phyloP scores from a whole-genome alignment of 1,139 yeast genomes.

The Spencermartinsiella ligniputridi region DNA sequence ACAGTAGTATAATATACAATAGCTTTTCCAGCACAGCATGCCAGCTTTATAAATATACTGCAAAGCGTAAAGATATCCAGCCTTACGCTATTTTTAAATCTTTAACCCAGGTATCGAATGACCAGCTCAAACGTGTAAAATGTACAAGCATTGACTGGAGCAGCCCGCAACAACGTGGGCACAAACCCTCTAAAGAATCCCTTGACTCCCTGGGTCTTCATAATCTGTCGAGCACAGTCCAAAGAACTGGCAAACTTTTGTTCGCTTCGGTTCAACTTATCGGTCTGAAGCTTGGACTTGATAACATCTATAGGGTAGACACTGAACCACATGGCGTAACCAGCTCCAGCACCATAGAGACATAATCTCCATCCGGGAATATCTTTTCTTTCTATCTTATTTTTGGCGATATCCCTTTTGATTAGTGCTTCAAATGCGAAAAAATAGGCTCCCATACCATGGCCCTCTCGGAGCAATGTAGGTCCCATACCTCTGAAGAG shows the following conservation, averaged over 20 bases:
- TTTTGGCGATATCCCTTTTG: conserved; percentile 49
- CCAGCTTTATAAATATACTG: too few relatives aligned
- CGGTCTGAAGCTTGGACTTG: conserved; percentile 84
- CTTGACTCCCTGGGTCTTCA: conserved; percentile 52
- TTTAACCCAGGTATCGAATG: conserved; percentile 38
- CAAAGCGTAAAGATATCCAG: too few relatives aligned
- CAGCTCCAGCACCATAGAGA: conserved; percentile 77
- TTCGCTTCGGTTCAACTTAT: conserved; percentile 50
- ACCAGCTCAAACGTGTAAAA: conserved; percentile 88
- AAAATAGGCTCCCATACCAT: conserved; percentile 87
- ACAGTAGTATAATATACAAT: too few relatives aligned
- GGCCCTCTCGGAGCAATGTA: conserved; percentile 74
- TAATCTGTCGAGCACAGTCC: conserved; percentile 53
- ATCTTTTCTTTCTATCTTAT: conserved; percentile 51
- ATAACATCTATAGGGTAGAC: conserved; percentile 82
- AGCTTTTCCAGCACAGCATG: too few relatives aligned
- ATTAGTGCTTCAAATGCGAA: conserved; percentile 84
- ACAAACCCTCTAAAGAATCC: conserved; percentile 86
- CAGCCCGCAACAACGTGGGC: conserved; percentile 90
- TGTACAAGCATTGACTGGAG: conserved; percentile 96
- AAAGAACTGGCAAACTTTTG: conserved; percentile 45
- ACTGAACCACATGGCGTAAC: conserved; percentile 78
- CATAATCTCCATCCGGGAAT: conserved; percentile 86
- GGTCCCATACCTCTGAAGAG: conserved; percentile 76
- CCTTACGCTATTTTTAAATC: too few relatives aligned